Conservation (phyloP, 2,329 filamentous ascomycete genomes). For the Clarireedia paspali region DNA sequence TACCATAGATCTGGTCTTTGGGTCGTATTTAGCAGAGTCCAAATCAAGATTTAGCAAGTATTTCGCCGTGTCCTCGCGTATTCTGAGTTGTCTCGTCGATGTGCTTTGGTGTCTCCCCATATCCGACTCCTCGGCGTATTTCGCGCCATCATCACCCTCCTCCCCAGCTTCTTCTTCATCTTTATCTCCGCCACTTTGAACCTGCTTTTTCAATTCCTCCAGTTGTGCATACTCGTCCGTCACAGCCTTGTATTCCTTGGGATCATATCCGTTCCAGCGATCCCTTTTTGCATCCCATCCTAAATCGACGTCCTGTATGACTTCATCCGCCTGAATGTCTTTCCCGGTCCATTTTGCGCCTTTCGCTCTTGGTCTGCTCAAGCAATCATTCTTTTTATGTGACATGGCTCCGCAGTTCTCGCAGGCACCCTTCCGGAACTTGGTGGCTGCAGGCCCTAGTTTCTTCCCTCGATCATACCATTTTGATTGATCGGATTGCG, state of each 20-base stretch:
- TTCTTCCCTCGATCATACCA: slow-evolving; percentile 93
- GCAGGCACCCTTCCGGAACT: slow-evolving; percentile 95
- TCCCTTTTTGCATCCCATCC: slow-evolving; percentile 98
- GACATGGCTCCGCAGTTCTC: slow-evolving; percentile 98
- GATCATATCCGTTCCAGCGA: slow-evolving; percentile 96
- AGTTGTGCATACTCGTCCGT: slow-evolving; percentile 83
- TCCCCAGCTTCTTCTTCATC: slow-evolving; percentile 45
- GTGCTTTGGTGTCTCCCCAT: slow-evolving; percentile 93
- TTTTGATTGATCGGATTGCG: slow-evolving; percentile 59
- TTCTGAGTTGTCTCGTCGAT: slow-evolving; percentile 79
- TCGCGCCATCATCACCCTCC: slow-evolving; percentile 49
- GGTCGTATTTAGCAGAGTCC: slow-evolving; percentile 95
- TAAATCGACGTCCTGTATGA: slow-evolving; percentile 74
- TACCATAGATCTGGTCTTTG: slow-evolving; percentile 87
- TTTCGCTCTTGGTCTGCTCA: slow-evolving; percentile 78
- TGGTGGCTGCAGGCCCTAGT: slow-evolving; percentile 79
- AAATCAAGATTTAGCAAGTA: slow-evolving; percentile 92
- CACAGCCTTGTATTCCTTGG: slow-evolving; percentile 77
- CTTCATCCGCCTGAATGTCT: slow-evolving; percentile 89
- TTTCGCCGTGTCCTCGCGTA: slow-evolving; percentile 95
- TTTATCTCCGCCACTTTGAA: slow-evolving; percentile 36
- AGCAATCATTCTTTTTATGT: slow-evolving; percentile 90
- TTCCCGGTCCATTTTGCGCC: slow-evolving; percentile 89
- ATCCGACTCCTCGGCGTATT: slow-evolving; percentile 90
- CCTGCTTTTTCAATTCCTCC: slow-evolving; percentile 60